Evolutionary conservation across 768 basidiomycete species (phyloP).

Genomic region (Suillus subluteus): DNA sequence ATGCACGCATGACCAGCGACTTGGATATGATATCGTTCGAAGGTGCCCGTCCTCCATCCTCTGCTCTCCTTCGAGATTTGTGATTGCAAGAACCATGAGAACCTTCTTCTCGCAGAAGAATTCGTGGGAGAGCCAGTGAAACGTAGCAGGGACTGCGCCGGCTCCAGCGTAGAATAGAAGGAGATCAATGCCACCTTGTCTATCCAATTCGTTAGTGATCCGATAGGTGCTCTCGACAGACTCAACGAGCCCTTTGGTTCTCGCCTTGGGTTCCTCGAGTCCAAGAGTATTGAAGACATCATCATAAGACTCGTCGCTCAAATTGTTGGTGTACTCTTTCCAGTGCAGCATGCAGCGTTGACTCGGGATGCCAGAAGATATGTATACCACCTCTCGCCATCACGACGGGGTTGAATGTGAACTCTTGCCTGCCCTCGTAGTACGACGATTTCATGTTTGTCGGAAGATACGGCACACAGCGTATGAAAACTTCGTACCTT

Average conservation of each 20-base stretch:
- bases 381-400: too few species aligned
- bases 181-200: conserved; percentile 39
- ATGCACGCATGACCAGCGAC: conserved; percentile 21
- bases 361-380: too few species aligned
- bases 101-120: conserved; percentile 35
- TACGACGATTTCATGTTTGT: too few species aligned
- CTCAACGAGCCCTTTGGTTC: conserved; percentile 12
- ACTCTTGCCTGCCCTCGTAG: too few species aligned
- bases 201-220: conserved; percentile 34
- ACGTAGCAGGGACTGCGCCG: conserved; percentile 29
- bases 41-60: conserved; percentile 25
- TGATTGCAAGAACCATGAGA: conserved; percentile 34
- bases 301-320: conserved; percentile 20
- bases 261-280: conserved; percentile 23
- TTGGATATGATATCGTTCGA: conserved; percentile 27
- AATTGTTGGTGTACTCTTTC: conserved; percentile 25
- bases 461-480: too few species aligned
- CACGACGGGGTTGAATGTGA: too few species aligned
- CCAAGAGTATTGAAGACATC: conserved; percentile 36
- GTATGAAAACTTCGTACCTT: too few species aligned
- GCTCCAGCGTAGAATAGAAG: conserved; percentile 37
- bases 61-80: conserved; percentile 30
- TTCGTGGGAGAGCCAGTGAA: conserved; percentile 37
- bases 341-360: too few species aligned
- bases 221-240: conserved; percentile 30